Evolutionary conservation across 1,284 basidiomycete species (phyloP), one percentile per base, ranked within the genome.

Genomic region (Takashimella koratensis): DNA sequence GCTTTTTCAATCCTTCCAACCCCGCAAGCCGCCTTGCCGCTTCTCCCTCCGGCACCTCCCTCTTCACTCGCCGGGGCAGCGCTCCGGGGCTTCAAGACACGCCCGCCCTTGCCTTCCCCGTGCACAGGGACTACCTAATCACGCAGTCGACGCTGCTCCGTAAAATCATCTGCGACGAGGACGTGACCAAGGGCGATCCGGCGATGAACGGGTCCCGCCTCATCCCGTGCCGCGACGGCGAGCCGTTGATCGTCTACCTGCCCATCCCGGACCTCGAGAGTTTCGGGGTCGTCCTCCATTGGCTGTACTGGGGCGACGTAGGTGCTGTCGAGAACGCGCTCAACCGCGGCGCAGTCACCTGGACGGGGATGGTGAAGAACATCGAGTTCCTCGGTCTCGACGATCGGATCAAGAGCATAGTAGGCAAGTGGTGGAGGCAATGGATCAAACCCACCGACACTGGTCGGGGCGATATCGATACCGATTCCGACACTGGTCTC

Each of bases 281-380:
- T 19, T 74, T 77, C 51, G 67, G 64, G 8, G 67, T 75, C 21
- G 53, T 76, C 19, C 52, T 74, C 5, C 73, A 76, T 49, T 76
- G 68, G 67, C 52, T 77, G 43, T 77, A 76, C 59, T 77, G 73
- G 73, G 72, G 71, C 21, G 66, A 71, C 57, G 54, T 55, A 2
- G 48, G 45, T 5, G 55, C 62, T 8, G 50, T 76, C 10, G 71
- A 73, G 51, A 53, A 55, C 2, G 72, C 74, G 0, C 62, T 77
- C 1, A 63, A 59, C 3, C 52, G 57, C 12, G 71, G 71, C 1
- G 23, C 65, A 13, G 64, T 74, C n/a, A 59, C 60, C 6, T 77
- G 75, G 75, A 65, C 71, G 57, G 73, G 74, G 2, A 44, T 77
- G 4, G 65, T 77, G 43, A 63, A 64, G 39, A 76, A 74, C 52